Percentiles rank a stretch among this genome's conserved stretches.
Evolutionary conservation across 176 grass and related monocot genomes (phyloP).

Genomic region (Bromus sterilis): DNA sequence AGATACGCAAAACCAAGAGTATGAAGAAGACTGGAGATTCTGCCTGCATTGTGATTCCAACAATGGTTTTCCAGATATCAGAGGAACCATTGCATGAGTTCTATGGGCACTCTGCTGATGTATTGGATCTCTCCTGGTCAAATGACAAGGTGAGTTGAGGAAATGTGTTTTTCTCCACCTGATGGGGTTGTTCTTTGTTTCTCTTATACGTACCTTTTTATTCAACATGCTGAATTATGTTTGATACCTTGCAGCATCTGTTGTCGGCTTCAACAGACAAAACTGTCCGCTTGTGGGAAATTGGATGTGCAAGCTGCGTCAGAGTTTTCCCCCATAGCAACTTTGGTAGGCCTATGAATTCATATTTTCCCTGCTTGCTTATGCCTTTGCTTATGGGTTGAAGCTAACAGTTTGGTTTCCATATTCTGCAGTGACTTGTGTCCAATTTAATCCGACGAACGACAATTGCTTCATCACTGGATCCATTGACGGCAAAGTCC

Average conservation of each 20-base stretch:
- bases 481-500: constrained; percentile 97
- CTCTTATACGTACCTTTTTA: not conserved
- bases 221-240: constrained; percentile 13
- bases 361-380: not conserved
- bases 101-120: constrained; percentile 58
- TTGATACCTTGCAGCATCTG: constrained; percentile 48
- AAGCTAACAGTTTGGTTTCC: not conserved
- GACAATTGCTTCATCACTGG: constrained; percentile 77
- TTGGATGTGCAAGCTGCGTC: constrained; percentile 56
- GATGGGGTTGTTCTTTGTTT: not conserved
- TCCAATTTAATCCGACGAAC: constrained; percentile 71
- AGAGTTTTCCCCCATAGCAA: constrained; percentile 73
- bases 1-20: constrained; percentile 33
- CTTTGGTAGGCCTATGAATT: constrained; percentile 46
- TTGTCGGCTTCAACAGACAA: constrained; percentile 80
- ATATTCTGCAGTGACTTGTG: constrained; percentile 71
- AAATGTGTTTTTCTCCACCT: not conserved
- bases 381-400: not conserved
- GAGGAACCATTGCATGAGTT: constrained; percentile 79
- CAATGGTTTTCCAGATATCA: constrained; percentile 50
- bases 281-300: constrained; percentile 87
- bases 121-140: constrained; percentile 88
- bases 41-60: constrained; percentile 77
- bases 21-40: constrained; percentile 47
- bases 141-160: constrained; percentile 63